Conservation (phyloP, 345 rosid species). For the Erodium maritimum region DNA sequence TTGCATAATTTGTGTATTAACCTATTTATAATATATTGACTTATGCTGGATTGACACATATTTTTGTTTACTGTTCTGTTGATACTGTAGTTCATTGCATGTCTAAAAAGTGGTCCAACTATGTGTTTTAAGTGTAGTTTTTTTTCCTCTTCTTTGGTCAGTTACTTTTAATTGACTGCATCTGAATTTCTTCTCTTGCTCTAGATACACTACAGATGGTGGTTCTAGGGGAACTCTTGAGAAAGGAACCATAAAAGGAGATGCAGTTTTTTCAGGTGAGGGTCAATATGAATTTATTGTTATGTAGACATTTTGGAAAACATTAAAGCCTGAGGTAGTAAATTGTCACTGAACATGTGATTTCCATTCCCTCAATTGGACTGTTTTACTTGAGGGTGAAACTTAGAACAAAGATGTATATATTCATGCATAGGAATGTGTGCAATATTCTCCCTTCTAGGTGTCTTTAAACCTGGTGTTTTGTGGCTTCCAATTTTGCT, state of each 20-base stretch:
- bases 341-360: no score
- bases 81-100: no score
- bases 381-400: no score
- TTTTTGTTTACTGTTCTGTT: not conserved
- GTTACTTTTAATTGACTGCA: not conserved
- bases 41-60: not conserved
- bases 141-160: not conserved
- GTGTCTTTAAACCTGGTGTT: no score
- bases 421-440: no score
- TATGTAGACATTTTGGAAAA: no score
- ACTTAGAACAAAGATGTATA: no score
- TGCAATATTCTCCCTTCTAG: no score
- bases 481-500: no score
- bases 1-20: not conserved
- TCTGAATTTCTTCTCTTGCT: conserved; percentile 1
- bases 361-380: no score
- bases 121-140: not conserved
- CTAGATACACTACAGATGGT: conserved; percentile 92
- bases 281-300: not conserved
- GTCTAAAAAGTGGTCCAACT: not conserved
- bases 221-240: conserved; percentile 60
- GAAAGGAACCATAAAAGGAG: conserved; percentile 60
- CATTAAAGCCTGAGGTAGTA: no score
- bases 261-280: conserved; percentile 68
- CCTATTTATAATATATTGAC: not conserved